Evolutionary conservation across 1,139 yeast genomes (phyloP).

Genomic region (Diutina scorzettiae): DNA sequence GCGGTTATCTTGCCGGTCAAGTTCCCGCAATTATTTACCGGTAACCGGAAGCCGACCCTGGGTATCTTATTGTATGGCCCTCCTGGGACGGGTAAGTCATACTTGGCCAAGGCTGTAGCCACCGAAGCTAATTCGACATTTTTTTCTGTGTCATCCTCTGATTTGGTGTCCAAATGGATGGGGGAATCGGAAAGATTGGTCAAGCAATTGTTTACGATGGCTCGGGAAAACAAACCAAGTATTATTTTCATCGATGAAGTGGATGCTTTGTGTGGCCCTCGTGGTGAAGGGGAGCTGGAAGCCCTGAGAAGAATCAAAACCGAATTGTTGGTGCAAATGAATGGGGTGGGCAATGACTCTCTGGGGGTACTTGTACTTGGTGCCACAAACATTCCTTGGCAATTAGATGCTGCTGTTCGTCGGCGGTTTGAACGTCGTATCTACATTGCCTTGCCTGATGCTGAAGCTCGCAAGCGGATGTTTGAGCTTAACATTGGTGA

Average conservation of each 20-base stretch:
- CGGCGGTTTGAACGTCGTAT: conserved; percentile 94
- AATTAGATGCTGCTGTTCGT: conserved; percentile 92
- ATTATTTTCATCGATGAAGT: conserved; percentile 96
- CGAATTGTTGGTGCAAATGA: conserved; percentile 94
- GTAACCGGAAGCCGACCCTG: conserved; percentile 84
- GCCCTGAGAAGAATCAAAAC: conserved; percentile 95
- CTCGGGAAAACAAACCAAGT: conserved; percentile 89
- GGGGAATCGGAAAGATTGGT: conserved; percentile 96
- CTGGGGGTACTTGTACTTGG: conserved; percentile 90
- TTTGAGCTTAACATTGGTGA: conserved; percentile 87
- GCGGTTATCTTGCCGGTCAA: conserved; percentile 93
- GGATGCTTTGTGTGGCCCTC: conserved; percentile 94
- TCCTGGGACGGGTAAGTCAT: conserved; percentile 98
- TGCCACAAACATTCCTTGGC: conserved; percentile 99
- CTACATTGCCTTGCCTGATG: conserved; percentile 89
- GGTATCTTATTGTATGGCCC: conserved; percentile 95
- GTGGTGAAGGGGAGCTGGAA: conserved; percentile 98
- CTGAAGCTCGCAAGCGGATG: conserved; percentile 84
- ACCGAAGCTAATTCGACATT: conserved; percentile 96
- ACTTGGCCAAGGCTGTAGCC: conserved; percentile 94
- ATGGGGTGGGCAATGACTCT: conserved; percentile 95
- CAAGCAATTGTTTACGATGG: conserved; percentile 89
- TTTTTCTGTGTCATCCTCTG: conserved; percentile 89
- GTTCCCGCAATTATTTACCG: conserved; percentile 89
- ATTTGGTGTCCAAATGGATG: conserved; percentile 96